A percentile compares a stretch with the other conserved stretches of the same genome.
These are phyloP conservation scores for Rhodomyrtus psidioides DNA, from an alignment of 441 rosid genomes.

Conservation along the genomic window DNA sequence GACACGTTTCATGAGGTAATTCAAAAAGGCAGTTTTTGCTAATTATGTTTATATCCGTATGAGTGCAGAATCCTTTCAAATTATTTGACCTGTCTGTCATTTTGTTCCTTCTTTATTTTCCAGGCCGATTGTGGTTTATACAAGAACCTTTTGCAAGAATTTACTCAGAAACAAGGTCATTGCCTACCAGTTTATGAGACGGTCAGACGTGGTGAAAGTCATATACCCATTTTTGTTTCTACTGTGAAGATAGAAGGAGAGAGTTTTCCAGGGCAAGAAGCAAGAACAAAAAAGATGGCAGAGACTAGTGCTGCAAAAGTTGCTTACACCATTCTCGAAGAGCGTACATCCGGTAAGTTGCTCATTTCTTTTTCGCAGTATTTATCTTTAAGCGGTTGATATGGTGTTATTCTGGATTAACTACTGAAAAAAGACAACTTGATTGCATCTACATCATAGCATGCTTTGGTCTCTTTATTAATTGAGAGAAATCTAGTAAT, in stretches of 20 bases:
- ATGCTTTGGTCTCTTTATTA: background rate
- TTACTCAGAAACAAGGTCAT: conserved; percentile 41
- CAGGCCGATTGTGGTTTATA: conserved; percentile 46
- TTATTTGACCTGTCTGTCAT: background rate
- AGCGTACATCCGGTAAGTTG: conserved; percentile 16
- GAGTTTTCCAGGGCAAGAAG: conserved; percentile 37
- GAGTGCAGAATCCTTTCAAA: background rate
- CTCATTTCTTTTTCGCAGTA: background rate
- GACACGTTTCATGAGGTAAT: conserved; percentile 41
- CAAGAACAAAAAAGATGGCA: conserved; percentile 61
- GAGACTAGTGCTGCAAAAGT: conserved; percentile 75
- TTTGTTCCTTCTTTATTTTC: background rate
- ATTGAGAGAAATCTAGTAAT: background rate
- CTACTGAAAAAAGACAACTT: background rate
- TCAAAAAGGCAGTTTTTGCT: background rate
- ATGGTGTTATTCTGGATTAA: background rate
- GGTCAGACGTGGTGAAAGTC: conserved; percentile 33
- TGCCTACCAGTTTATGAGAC: conserved; percentile 51
- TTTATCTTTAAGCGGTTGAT: background rate
- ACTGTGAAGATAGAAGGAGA: conserved; percentile 50
- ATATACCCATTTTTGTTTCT: conserved; percentile 42
- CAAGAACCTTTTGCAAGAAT: conserved; percentile 75
- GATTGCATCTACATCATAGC: background rate
- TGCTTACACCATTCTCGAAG: conserved; percentile 40
- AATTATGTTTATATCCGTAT: background rate